Conservation (phyloP, 148 eudicot species). For the Polygonum aviculare region DNA sequence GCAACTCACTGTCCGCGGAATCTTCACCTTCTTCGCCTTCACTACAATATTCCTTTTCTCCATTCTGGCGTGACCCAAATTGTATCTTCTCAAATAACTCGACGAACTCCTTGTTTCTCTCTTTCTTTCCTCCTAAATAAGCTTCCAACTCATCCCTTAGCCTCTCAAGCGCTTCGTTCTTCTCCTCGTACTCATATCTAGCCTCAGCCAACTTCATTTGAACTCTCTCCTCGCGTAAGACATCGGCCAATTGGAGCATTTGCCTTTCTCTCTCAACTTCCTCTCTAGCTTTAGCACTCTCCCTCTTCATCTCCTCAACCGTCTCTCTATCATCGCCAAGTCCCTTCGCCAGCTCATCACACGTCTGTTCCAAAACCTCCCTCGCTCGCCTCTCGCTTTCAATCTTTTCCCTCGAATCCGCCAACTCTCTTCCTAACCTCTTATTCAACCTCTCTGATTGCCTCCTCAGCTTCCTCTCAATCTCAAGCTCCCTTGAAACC, state of each 20-base stretch:
- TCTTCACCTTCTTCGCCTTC: slow-evolving; percentile 20
- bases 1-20: slow-evolving; percentile 62
- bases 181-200: slow-evolving; percentile 46
- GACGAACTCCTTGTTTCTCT: slow-evolving; percentile 29
- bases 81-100: slow-evolving; percentile 36
- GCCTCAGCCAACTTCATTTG: slow-evolving; percentile 64
- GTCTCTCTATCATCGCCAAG: slow-evolving; percentile 50
- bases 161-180: slow-evolving; percentile 53
- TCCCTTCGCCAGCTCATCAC: slow-evolving; percentile 54
- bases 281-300: slow-evolving; percentile 31
- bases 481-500: slow-evolving; percentile 30
- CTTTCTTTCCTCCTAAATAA: slow-evolving; percentile 28
- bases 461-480: slow-evolving; percentile 46
- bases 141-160: slow-evolving; percentile 50
- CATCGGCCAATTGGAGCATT: slow-evolving; percentile 64
- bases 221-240: slow-evolving; percentile 62
- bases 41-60: slow-evolving; percentile 13
- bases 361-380: slow-evolving; percentile 46
- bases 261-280: slow-evolving; percentile 60
- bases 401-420: slow-evolving; percentile 35
- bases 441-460: slow-evolving; percentile 46
- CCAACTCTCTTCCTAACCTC: slow-evolving; percentile 37
- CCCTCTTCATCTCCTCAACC: slow-evolving; percentile 44
- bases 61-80: slow-evolving; percentile 17
- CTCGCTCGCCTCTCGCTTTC: slow-evolving; percentile 44